Evolutionary conservation across 768 basidiomycete genomes (phyloP), one percentile per base, ranked within the genome.

Genomic region (Glaciozyma martinii): DNA sequence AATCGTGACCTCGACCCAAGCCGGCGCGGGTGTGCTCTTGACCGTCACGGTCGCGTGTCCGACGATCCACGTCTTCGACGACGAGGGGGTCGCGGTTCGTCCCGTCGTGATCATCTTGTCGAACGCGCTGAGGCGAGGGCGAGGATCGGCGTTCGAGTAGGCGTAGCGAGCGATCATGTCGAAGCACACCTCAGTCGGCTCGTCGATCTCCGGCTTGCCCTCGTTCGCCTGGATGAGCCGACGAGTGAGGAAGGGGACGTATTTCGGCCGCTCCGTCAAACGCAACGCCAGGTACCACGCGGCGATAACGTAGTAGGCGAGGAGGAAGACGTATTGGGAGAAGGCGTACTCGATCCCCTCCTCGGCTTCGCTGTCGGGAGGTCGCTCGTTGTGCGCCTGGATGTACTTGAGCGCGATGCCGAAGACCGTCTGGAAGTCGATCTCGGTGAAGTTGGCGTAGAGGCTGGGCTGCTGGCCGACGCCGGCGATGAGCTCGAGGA

Each of bases 141-240:
- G 84, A 1, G 94, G 93, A 74, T 95, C 92, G 21, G 91, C 90
- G 72, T 87, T 91, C 19, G 86, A 90, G 72, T 93, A 97, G 0
- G 94, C 87, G 75, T 95, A 95, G 23, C 95, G 82, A 15, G 90
- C 87, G 23, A 99, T 81, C 91, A 93, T 98, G 75, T 99, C 95
- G 74, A 98, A 93, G 77, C 90, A 94, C 43, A 98, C 94, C 74
- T 97, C 90, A 0, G 92, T 89, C 32, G 87, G 86, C 65, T 89
- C 90, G 75, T 98, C 95, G 8, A 93, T 79, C 47, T 83, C 81
- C 3, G 79, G 78, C 60, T 82, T 83, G 19, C 83, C 85, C 65
- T 88, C 87, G 77, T 91, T 91, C 19, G 90, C 91, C 30, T 91
- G 80, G 13, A 93, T 79, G 1, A 99, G 82, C 70, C 91, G 88